Conservation (phyloP, 2,329 filamentous ascomycete species). For the Neoarthrinium moseri region DNA sequence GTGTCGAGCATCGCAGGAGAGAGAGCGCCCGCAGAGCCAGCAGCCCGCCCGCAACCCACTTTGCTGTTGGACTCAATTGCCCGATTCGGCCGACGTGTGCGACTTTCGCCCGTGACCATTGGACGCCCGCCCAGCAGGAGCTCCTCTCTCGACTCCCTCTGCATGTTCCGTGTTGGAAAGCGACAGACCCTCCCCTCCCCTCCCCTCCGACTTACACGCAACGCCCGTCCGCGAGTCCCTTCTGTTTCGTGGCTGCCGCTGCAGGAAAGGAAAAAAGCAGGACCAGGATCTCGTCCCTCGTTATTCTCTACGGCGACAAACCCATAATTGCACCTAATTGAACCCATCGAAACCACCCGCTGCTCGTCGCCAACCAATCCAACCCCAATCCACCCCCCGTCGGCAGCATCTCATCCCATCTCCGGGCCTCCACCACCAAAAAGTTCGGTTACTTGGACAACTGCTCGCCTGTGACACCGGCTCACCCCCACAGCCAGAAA, state of each 20-base stretch:
- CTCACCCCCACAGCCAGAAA: conserved; percentile 3
- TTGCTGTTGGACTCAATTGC: neutral
- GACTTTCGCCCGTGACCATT: conserved; percentile 2
- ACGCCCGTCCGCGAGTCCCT: neutral
- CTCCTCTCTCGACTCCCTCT: conserved; percentile 3
- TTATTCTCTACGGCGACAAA: neutral
- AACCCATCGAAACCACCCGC: neutral
- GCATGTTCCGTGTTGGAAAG: conserved; percentile 9
- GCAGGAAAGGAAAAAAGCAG: neutral
- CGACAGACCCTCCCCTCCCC: neutral
- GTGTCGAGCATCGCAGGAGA: conserved; percentile 9
- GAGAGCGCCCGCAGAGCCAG: neutral
- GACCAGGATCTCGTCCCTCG: neutral
- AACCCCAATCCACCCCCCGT: too few relatives aligned
- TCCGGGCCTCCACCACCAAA: conserved; percentile 4
- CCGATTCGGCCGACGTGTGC: conserved; percentile 6
- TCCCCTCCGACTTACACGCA: neutral
- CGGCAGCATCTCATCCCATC: neutral
- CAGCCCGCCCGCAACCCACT: neutral
- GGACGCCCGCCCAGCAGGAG: conserved; percentile 1
- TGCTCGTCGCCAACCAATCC: conserved; percentile 4
- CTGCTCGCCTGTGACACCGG: neutral
- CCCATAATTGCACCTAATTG: neutral
- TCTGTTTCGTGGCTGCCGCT: neutral
- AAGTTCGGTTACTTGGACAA: conserved; percentile 7